phyloP scores from a whole-genome alignment of 2,329 filamentous ascomycete species.

The Penicillium italicum region DNA sequence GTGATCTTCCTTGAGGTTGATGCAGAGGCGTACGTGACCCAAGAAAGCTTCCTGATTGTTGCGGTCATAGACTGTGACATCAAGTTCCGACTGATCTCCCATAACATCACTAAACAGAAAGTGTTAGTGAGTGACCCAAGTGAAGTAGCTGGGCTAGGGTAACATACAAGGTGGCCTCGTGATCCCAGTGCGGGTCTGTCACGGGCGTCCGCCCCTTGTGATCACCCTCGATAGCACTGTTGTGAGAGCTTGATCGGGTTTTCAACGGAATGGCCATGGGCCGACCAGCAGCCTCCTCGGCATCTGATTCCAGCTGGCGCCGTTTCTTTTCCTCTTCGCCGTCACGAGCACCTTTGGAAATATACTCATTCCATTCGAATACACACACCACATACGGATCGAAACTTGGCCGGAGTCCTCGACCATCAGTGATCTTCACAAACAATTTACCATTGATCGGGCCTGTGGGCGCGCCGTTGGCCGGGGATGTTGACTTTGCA shows the following conservation, averaged over 20 bases:
- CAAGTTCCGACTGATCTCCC: conserved; percentile 82
- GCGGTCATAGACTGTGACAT: conserved; percentile 90
- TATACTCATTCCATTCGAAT: conserved; percentile 94
- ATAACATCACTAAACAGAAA: conserved; percentile 72
- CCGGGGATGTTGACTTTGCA: conserved; percentile 18
- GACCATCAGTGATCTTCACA: conserved; percentile 82
- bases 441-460: conserved; percentile 80
- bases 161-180: conserved; percentile 87
- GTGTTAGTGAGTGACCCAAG: conserved; percentile 26
- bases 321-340: conserved; percentile 61
- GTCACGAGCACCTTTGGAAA: conserved; percentile 75
- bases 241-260: conserved; percentile 94
- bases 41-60: conserved; percentile 83
- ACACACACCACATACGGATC: conserved; percentile 96
- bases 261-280: conserved; percentile 96
- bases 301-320: conserved; percentile 53
- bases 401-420: conserved; percentile 73
- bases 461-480: conserved; percentile 60
- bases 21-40: conserved; percentile 80
- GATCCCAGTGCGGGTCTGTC: conserved; percentile 91
- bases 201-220: conserved; percentile 59
- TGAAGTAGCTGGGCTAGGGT: not conserved
- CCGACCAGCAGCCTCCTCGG: conserved; percentile 71
- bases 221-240: conserved; percentile 68
- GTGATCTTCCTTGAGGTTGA: conserved; percentile 64